Base-by-base conservation (phyloP, 2,329 filamentous ascomycete genomes). In the Aureobasidium sp. region DNA sequence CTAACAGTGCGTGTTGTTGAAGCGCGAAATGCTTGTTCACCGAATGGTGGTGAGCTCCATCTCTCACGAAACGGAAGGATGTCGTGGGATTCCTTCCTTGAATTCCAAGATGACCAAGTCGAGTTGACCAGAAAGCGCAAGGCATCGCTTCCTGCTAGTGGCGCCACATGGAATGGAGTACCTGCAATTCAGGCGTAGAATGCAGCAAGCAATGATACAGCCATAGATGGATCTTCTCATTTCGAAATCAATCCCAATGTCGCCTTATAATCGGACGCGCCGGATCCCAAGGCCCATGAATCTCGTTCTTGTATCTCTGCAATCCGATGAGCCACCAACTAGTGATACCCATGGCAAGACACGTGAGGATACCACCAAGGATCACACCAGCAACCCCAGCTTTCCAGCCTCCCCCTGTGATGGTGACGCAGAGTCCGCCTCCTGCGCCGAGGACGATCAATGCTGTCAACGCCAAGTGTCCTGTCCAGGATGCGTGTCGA, bases 261-360 rank as follows among this genome's bases (percentile, higher is more conserved):
- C 87, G 87, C 70, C 91, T 85, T 66, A 94, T 92, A 62, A 94
- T 84, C 11, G 94, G 94, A 71, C 92, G 83, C 7, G 94, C 94
- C 22, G 93, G 92, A 77, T 99, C 94, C 94, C 94, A 99, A 1
- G 94, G 94, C 47, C 94, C 94, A 71, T 92, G 90, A 67, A 99
- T 97, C 76, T 97, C 94, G 73, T 97, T 97, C 80, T 99, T 99
- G 77, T 97, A 99, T 77, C 96, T 93, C 76, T 99, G 94, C 74
- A 99, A 75, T 9, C 91, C 90, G 70, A 99, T 97, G 66, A 99
- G 77, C 92, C 94, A 97, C 93, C 92, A 97, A 72, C 91, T 96
- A 73, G 92, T 97, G 14, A 91, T 88, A 1, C 93, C 94, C 85
- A 97, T 96, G 2, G 86, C 87, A 60, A 96, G 73, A 5, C 87